Conservation (phyloP, 1,139 yeast genomes). For the Suhomyces bribrorum region DNA sequence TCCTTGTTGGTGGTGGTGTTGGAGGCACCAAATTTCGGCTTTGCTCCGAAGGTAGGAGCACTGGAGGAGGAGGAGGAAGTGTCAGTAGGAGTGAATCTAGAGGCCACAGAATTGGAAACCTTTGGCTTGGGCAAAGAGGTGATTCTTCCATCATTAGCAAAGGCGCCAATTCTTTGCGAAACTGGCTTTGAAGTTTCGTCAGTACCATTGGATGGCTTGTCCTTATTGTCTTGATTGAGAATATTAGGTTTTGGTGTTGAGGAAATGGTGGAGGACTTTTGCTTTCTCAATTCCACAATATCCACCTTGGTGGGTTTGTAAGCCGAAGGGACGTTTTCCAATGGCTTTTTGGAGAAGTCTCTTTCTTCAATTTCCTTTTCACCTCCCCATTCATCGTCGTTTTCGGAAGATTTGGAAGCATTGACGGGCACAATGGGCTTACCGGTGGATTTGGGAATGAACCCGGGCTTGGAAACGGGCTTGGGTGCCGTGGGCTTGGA, state of each 20-base stretch:
- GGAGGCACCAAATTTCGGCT: conserved; percentile 43
- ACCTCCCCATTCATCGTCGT: conserved; percentile 66
- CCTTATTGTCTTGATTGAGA: conserved; percentile 26
- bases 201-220: conserved; percentile 14
- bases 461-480: conserved; percentile 24
- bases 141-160: conserved; percentile 50
- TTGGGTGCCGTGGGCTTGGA: conserved; percentile 22
- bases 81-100: conserved; percentile 42
- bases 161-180: conserved; percentile 44
- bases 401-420: conserved; percentile 17
- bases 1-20: conserved; percentile 32
- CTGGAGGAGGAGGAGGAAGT: conserved; percentile 9
- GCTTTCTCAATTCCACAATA: conserved; percentile 45
- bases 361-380: conserved; percentile 68
- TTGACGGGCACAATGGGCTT: conserved; percentile 32
- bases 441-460: conserved; percentile 42
- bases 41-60: conserved; percentile 55
- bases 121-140: conserved; percentile 70
- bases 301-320: conserved; percentile 64
- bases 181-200: conserved; percentile 34
- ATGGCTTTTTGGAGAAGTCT: conserved; percentile 63
- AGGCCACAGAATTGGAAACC: conserved; percentile 51
- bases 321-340: conserved; percentile 63
- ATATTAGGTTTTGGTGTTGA: conserved; percentile 36
- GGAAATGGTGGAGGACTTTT: conserved; percentile 50